Evolutionary conservation across 176 grass and related monocot species (phyloP), one percentile per base, ranked within the genome.

Genomic region (Cymbopogon citratus): DNA sequence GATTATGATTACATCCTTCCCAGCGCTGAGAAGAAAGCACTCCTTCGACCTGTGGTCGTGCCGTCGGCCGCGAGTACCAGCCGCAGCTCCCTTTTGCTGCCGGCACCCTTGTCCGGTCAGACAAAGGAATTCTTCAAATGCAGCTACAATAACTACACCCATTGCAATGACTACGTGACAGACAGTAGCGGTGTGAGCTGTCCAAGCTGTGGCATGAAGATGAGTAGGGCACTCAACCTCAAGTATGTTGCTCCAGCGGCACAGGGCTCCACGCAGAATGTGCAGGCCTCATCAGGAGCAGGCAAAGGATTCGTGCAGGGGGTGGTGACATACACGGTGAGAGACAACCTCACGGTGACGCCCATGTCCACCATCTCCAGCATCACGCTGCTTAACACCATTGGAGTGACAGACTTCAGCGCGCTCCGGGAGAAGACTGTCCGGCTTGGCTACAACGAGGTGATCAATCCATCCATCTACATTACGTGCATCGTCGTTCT

Each of bases 341-440:
- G 3, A 11, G 41, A 44, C 41, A 11, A 44, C 41, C 41, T 44
- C 11, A 44, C 41, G 3, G 41, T 44, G 41, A 44, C 41, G 41
- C 41, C 41, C 41, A 44, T 44, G 41, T 44, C 41, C 41, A 44
- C 12, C 41, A 44, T 44, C 41, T 44, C 41, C 11, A 44, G 41
- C 41, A 44, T 44, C 41, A 44, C 41, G 11, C 41, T 44, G 41
- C 1, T 44, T 11, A 44, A 7, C 11, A 44, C 41, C 41, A 10
- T 44, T 7, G 9, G 40, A 44, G 41, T 44, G 11, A 44, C 11
- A 13, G 41, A 44, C 41, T 44, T 44, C 41, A 6, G 0, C 4
- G 48, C 4, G 13, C 77, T 88, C 9, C 6, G 73, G 27, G 85
- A 88, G 85, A 81, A 41, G 71, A 78, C 39, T 2, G 85, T 91